Percentiles rank a stretch among this genome's conserved stretches.
Conservation (phyloP, 345 rosid species). For the Lepidium sativum region DNA sequence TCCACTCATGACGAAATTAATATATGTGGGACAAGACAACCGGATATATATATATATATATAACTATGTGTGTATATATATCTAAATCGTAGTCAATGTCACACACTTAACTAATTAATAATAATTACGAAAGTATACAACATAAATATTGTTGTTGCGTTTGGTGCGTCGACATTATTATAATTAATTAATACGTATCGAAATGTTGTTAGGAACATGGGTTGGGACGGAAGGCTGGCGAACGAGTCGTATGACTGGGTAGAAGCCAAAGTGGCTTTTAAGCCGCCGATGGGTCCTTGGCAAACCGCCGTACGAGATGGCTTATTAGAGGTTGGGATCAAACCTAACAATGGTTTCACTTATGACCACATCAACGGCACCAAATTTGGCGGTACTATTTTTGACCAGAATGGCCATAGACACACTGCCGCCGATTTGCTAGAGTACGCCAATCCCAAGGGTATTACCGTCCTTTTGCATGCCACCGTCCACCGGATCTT, state of each 20-base stretch:
- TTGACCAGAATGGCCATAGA: constrained; percentile 46
- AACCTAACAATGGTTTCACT: constrained; percentile 65
- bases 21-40: neutral
- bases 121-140: neutral
- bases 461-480: constrained; percentile 44
- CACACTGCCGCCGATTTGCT: constrained; percentile 75
- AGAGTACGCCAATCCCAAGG: constrained; percentile 43
- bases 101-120: too few species aligned
- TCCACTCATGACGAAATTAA: neutral
- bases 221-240: constrained; percentile 47
- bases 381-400: constrained; percentile 67
- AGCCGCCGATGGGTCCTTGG: constrained; percentile 44
- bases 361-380: constrained; percentile 63
- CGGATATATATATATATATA: neutral
- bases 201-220: constrained; percentile 25
- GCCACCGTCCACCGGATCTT: constrained; percentile 48
- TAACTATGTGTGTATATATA: neutral
- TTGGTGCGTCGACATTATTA: neutral
- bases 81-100: neutral
- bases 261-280: constrained; percentile 49
- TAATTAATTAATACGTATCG: neutral
- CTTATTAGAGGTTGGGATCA: constrained; percentile 46
- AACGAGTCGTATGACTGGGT: constrained; percentile 57
- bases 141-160: neutral
- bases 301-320: constrained; percentile 73